Evolutionary conservation across 148 eudicot genomes (phyloP), one percentile per base, ranked within the genome.

Genomic region (Fagopyrum homotropicum): DNA sequence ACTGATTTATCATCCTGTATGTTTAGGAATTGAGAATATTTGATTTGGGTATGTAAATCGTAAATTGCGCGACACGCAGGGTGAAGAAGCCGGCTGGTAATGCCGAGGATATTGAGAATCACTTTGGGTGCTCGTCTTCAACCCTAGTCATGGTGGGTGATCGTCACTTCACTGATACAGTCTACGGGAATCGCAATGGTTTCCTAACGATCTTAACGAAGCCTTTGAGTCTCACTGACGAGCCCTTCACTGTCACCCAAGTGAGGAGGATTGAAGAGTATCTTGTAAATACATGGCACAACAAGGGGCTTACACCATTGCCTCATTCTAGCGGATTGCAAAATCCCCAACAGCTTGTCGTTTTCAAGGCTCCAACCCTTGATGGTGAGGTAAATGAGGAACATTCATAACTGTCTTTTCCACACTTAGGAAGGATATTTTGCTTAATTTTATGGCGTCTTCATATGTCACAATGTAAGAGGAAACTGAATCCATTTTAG

Each of bases 41-140:
- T 54, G 59, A 54, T 54, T 54, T 51, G 6, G 17, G n/a, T 52
- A 0, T 3, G 2, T 15, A 1, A 12, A 6, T 6, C 7, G 40
- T 35, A 14, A 4, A 14, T 64, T 11, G 9, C 14, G 52, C 2
- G 17, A 6, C 30, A 2, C 19, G 17, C 76, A 79, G 77, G 84
- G 84, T 89, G 77, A 93, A 93, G 78, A 93, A 93, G 78, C 98
- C 98, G 16, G 97, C 87, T 16, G 98, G 98, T 69, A 73, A 83
- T 19, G 89, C 97, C 35, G 93, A 83, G 74, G 98, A 93, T 72
- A 84, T 93, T 26, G 95, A 91, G 79, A 80, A 77, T 29, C 86
- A 85, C 59, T 83, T 93, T 48, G 94, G 93, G 12, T 93, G 87
- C 80, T 80, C 79, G 72, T 75, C 91, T 8, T 76, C 84, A 0